These are phyloP conservation scores for Astragalus membranaceus DNA, from an alignment of 306 rosid species.

Conservation along the genomic window DNA sequence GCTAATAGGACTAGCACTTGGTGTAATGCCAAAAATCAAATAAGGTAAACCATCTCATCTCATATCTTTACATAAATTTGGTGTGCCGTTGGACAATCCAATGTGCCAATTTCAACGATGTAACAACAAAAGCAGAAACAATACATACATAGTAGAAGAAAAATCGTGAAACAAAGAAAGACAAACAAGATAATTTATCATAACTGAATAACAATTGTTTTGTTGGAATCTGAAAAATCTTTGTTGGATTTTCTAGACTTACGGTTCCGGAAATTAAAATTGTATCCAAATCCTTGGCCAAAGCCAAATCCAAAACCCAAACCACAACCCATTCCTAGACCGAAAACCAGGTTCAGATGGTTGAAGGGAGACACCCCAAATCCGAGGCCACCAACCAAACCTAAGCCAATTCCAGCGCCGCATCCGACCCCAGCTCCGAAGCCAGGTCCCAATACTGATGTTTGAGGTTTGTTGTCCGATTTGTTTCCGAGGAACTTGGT, in stretches of 20 bases:
- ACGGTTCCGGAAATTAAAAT: slow-evolving; percentile 17
- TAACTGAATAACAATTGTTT: slow-evolving; percentile 28
- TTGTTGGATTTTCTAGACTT: slow-evolving; percentile 26
- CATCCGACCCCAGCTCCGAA: slow-evolving; percentile 44
- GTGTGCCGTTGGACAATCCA: not conserved
- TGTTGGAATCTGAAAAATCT: slow-evolving; percentile 19
- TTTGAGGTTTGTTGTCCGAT: not conserved
- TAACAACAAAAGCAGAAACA: not conserved
- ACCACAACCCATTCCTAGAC: slow-evolving; percentile 43
- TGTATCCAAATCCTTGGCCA: slow-evolving; percentile 44
- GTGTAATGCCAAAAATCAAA: no score
- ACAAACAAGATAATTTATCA: not conserved
- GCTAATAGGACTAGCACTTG: no score
- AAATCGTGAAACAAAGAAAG: no score
- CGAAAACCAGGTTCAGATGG: slow-evolving; percentile 25
- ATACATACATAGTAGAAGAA: not conserved
- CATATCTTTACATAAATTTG: not conserved
- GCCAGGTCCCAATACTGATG: slow-evolving; percentile 36
- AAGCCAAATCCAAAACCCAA: slow-evolving; percentile 37
- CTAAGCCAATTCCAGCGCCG: slow-evolving; percentile 40
- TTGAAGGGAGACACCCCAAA: slow-evolving; percentile 33
- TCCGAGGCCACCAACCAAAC: slow-evolving; percentile 40
- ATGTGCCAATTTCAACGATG: not conserved
- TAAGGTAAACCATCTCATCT: not conserved
- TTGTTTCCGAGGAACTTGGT: slow-evolving; percentile 24